Conservation (phyloP, 768 basidiomycete species). For the Pisolithus microcarpus region DNA sequence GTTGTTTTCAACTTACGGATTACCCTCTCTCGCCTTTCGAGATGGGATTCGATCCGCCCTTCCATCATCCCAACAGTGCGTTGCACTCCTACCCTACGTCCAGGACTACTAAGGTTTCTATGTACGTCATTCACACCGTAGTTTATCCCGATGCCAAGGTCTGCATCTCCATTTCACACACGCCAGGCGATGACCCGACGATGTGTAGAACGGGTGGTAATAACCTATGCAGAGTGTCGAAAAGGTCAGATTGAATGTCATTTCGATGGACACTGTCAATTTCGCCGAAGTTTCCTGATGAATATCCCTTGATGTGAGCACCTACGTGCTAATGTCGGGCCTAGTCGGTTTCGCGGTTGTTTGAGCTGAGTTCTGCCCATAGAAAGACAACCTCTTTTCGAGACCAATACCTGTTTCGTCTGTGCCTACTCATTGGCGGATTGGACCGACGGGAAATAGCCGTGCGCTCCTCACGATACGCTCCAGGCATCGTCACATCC, state of each 20-base stretch:
- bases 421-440: no score
- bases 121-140: conserved; percentile 22
- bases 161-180: conserved; percentile 96
- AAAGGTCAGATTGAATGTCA: conserved; percentile 91
- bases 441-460: no score
- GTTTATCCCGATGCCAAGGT: conserved; percentile 96
- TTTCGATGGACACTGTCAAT: conserved; percentile 57
- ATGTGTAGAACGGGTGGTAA: conserved; percentile 98
- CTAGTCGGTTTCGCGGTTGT: no score
- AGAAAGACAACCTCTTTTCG: no score
- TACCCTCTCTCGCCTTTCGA: conserved; percentile 98
- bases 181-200: conserved; percentile 84
- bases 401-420: no score
- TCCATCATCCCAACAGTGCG: conserved; percentile 97
- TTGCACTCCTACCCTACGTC: neutral
- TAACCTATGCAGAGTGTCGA: conserved; percentile 98
- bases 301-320: no score
- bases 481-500: no score
- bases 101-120: neutral
- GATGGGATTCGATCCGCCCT: conserved; percentile 96
- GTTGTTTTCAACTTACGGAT: conserved; percentile 64
- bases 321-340: no score
- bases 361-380: no score
- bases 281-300: no score
- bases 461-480: no score